phyloP scores from a whole-genome alignment of 768 basidiomycete genomes.

The Termitomyces sp. region DNA sequence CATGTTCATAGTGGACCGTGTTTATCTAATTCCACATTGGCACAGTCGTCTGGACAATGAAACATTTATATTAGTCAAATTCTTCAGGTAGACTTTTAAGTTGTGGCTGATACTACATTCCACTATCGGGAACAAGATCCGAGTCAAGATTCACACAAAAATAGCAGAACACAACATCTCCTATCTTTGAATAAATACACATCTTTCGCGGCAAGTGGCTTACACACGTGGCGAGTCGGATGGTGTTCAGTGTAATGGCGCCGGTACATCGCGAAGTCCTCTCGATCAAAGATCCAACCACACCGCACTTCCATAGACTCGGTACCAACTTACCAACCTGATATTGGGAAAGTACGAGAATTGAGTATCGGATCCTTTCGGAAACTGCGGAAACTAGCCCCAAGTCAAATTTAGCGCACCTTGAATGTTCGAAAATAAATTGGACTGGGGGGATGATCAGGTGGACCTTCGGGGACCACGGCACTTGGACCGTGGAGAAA shows the following conservation, averaged over 20 bases:
- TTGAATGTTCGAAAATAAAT: no score
- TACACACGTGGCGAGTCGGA: not conserved
- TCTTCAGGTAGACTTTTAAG: no score
- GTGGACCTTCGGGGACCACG: not conserved
- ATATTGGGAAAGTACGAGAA: not conserved
- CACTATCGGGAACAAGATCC: not conserved
- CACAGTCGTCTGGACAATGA: no score
- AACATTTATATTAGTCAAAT: not conserved
- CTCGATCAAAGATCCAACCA: conserved; percentile 14
- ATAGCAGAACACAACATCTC: no score
- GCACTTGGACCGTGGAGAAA: not conserved
- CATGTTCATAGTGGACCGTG: not conserved
- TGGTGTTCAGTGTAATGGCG: not conserved
- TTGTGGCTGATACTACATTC: no score
- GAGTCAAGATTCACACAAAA: no score
- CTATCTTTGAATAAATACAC: not conserved
- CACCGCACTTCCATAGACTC: conserved; percentile 1
- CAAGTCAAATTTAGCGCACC: not conserved
- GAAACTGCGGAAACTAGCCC: not conserved
- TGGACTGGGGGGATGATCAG: not conserved
- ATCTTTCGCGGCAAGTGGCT: not conserved
- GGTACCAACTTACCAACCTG: not conserved
- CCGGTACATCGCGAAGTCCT: not conserved
- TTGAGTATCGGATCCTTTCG: not conserved
- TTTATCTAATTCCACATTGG: not conserved